Evolutionary conservation across 495 filamentous ascomycete species (phyloP).

Genomic region (Cudoniella acicularis): DNA sequence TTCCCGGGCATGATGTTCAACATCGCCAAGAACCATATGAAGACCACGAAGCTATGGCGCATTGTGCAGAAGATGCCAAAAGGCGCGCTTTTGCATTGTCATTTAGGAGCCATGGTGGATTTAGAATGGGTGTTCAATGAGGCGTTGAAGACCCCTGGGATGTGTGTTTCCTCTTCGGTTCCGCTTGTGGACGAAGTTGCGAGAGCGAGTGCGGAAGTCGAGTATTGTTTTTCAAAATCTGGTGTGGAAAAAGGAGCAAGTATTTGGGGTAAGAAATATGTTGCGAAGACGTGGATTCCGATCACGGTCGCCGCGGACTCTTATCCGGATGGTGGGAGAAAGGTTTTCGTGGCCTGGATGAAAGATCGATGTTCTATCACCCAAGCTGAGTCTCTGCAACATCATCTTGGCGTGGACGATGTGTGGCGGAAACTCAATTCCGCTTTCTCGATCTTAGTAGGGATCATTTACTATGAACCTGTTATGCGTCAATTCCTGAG

Average conservation of each 20-base stretch:
- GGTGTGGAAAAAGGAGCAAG: conserved; percentile 16
- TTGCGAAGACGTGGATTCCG: conserved; percentile 45
- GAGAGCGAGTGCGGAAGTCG: not conserved
- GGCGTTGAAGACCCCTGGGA: conserved; percentile 67
- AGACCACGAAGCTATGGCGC: conserved; percentile 74
- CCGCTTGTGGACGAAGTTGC: conserved; percentile 7
- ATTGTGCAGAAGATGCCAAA: conserved; percentile 86
- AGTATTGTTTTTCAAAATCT: not conserved
- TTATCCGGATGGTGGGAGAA: conserved; percentile 65
- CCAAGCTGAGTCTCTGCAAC: conserved; percentile 65
- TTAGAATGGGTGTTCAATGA: conserved; percentile 68
- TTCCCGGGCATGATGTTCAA: conserved; percentile 87
- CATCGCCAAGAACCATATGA: conserved; percentile 73
- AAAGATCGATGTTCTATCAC: conserved; percentile 64
- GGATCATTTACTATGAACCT: conserved; percentile 81
- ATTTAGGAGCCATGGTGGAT: conserved; percentile 85
- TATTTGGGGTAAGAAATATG: conserved; percentile 65
- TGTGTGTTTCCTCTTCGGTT: conserved; percentile 57
- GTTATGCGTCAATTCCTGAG: conserved; percentile 74
- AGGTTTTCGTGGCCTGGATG: conserved; percentile 74
- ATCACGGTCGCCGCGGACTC: conserved; percentile 60
- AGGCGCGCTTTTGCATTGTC: conserved; percentile 80
- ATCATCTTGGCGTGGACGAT: conserved; percentile 70
- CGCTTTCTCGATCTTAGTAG: conserved; percentile 63
- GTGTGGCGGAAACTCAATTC: conserved; percentile 73